Conservation (phyloP, 2,329 filamentous ascomycete species). For the Colletotrichum acutatum region DNA sequence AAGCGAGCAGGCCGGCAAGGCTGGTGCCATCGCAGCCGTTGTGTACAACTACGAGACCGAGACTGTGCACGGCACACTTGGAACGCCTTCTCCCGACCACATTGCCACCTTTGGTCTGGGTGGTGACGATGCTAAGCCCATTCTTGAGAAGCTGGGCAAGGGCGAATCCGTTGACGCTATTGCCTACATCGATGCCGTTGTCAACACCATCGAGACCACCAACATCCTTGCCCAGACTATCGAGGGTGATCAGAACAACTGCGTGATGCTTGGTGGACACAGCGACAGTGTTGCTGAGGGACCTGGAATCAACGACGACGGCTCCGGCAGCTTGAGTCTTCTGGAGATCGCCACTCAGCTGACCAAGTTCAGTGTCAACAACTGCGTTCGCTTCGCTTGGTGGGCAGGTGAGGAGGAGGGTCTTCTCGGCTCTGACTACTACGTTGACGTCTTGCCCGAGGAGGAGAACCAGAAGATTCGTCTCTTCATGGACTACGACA, state of each 20-base stretch:
- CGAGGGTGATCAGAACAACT: constrained; percentile 69
- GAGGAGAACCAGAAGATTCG: constrained; percentile 72
- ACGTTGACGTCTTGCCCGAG: constrained; percentile 63
- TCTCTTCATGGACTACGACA: constrained; percentile 77
- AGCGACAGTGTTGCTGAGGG: constrained; percentile 72
- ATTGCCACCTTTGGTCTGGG: constrained; percentile 77
- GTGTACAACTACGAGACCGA: constrained; percentile 80
- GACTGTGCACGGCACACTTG: constrained; percentile 74
- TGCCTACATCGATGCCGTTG: constrained; percentile 69
- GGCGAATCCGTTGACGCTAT: constrained; percentile 63
- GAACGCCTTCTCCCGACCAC: constrained; percentile 66
- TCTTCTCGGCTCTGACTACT: constrained; percentile 71
- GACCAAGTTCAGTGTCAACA: constrained; percentile 67
- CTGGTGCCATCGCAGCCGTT: constrained; percentile 77
- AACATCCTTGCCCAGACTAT: constrained; percentile 74
- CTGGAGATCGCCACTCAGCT: constrained; percentile 72
- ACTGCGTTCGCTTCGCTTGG: constrained; percentile 75
- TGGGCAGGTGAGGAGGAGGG: constrained; percentile 76
- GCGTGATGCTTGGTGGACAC: constrained; percentile 74
- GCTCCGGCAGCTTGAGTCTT: constrained; percentile 72
- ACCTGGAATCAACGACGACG: constrained; percentile 83
- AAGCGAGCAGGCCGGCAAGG: constrained; percentile 72
- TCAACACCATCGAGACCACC: constrained; percentile 63
- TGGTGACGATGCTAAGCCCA: constrained; percentile 65
- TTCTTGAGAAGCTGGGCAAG: constrained; percentile 63